Percentiles rank a stretch among this genome's conserved stretches.
These are phyloP conservation scores for Jasminum sambac DNA, from an alignment of 257 asterid genomes.

Conservation along the genomic window DNA sequence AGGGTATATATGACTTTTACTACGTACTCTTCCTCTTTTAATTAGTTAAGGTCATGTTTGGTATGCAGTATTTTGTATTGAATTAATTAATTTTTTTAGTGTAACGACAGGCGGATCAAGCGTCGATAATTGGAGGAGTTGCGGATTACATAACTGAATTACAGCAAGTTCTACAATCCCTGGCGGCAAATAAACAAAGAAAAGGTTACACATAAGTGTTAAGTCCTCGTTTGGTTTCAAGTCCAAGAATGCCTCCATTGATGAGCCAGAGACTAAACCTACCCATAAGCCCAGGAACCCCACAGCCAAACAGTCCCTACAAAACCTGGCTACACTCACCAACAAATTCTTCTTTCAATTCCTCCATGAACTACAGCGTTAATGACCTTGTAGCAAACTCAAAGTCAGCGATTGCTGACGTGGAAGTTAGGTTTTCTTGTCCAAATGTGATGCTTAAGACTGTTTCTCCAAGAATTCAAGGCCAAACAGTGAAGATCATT, in stretches of 20 bases:
- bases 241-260: slow-evolving; percentile 69
- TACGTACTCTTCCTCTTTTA: not conserved
- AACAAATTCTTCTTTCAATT: slow-evolving; percentile 46
- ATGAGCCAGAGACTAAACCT: slow-evolving; percentile 73
- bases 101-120: slow-evolving; percentile 76
- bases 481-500: slow-evolving; percentile 66
- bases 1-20: slow-evolving; percentile 43
- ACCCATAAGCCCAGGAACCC: slow-evolving; percentile 87
- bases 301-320: slow-evolving; percentile 76
- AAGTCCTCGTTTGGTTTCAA: slow-evolving; percentile 60
- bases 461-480: slow-evolving; percentile 58
- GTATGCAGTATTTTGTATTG: not conserved
- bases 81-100: too few species aligned
- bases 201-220: slow-evolving; percentile 61
- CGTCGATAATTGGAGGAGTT: slow-evolving; percentile 92
- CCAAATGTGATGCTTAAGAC: slow-evolving; percentile 71
- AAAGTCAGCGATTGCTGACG: slow-evolving; percentile 71
- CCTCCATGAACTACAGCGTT: slow-evolving; percentile 43
- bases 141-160: slow-evolving; percentile 78
- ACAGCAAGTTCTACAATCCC: slow-evolving; percentile 73
- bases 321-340: slow-evolving; percentile 53
- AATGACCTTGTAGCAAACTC: slow-evolving; percentile 85
- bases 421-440: slow-evolving; percentile 86
- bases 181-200: slow-evolving; percentile 82
- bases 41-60: not conserved